Conservation (phyloP, 2,329 filamentous ascomycete genomes). For the Diaporthe sp. region DNA sequence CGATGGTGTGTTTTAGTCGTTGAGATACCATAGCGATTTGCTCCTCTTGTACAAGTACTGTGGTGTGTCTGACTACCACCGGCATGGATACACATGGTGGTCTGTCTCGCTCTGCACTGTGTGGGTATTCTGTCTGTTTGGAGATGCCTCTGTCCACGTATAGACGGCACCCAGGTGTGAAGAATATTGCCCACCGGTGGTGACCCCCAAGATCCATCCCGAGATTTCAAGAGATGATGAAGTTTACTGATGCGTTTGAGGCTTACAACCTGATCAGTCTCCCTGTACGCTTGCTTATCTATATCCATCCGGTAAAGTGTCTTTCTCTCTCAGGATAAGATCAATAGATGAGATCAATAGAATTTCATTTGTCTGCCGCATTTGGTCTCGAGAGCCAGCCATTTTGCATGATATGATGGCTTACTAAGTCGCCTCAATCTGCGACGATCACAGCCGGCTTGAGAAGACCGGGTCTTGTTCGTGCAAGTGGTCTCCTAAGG, state of each 20-base stretch:
- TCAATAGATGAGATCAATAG: neutral
- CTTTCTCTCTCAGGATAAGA: neutral
- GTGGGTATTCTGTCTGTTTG: neutral
- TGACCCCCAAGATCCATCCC: neutral
- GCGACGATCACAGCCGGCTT: neutral
- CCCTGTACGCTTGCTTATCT: neutral
- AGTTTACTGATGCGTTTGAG: neutral
- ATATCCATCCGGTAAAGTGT: neutral
- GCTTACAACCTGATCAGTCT: neutral
- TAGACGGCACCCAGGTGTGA: no score
- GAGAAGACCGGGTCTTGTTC: neutral
- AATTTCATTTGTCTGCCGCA: neutral
- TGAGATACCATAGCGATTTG: constrained; percentile 28
- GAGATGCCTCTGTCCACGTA: neutral
- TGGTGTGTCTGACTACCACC: neutral
- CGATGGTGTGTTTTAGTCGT: neutral
- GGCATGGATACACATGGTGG: neutral
- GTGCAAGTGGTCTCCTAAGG: neutral
- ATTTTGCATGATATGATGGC: neutral
- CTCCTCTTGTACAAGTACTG: neutral
- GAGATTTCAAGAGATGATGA: no score
- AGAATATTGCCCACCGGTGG: neutral
- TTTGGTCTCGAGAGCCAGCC: neutral
- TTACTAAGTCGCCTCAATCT: neutral
- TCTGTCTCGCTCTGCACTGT: neutral